Conservation (phyloP, 176 grass and related monocot genomes). For the Rhynchospora breviuscula region DNA sequence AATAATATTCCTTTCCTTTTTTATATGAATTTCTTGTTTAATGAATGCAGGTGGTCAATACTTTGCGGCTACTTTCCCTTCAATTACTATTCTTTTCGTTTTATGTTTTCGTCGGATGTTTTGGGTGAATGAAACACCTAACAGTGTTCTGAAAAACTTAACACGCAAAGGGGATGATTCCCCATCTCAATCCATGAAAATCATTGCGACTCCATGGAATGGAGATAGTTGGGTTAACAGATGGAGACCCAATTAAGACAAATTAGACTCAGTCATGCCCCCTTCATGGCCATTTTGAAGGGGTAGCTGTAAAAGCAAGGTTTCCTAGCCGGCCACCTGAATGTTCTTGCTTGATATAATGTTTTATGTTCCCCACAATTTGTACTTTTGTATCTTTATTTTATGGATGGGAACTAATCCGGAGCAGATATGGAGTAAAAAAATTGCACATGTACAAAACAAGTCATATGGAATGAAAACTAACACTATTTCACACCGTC, state of each 20-base stretch:
- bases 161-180: slow-evolving; percentile 29
- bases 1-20: too few species aligned
- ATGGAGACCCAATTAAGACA: slow-evolving; percentile 41
- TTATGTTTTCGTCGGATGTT: slow-evolving; percentile 26
- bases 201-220: slow-evolving; percentile 56
- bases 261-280: slow-evolving; percentile 40
- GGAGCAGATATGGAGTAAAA: too few species aligned
- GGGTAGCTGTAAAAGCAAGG: slow-evolving; percentile 29
- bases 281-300: slow-evolving; percentile 47
- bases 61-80: too few species aligned
- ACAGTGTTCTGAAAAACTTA: slow-evolving; percentile 48
- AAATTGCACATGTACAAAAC: too few species aligned
- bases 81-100: neutral
- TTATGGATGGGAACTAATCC: too few species aligned
- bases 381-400: too few species aligned
- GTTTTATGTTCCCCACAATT: too few species aligned
- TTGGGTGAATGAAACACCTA: slow-evolving; percentile 52
- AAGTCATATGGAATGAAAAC: too few species aligned
- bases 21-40: neutral
- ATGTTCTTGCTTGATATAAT: slow-evolving; percentile 15
- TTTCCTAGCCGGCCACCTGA: slow-evolving; percentile 30
- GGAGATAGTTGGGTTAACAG: slow-evolving; percentile 61
- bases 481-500: too few species aligned
- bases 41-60: neutral
- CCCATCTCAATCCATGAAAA: slow-evolving; percentile 48